Base-by-base conservation (phyloP, 140 eudicot genomes). In the Anethum foeniculum region DNA sequence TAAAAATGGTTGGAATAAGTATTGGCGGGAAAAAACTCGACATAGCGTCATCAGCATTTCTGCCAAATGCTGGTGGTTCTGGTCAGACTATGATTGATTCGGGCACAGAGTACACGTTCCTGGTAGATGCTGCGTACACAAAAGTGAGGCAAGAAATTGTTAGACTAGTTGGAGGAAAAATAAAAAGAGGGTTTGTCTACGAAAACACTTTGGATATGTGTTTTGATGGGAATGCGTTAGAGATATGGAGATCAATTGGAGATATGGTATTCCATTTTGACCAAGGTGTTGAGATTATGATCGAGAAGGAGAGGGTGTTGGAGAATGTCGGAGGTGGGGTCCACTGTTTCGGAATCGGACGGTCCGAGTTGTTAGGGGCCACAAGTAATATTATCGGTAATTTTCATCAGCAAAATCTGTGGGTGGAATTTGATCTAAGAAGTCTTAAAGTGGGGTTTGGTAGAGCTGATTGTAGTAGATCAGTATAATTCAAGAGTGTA, bases 71-170 rank as follows among this genome's bases (percentile, higher is more conserved):
- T 0, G 88, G 91, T 47, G 98, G 98, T 11, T 83, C 91, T 51
- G 95, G 98, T 32, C 98, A 93, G 85, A 93, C 98, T 36, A 84
- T 93, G 77, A 85, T 93, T 23, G 98, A 93, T 74, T 93, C 98
- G 7, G 98, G 97, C 81, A 93, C 96, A 0, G 91, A 89, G 75
- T 91, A 88, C 77, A 93, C 97, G 0, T 91, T 83, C 56, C 74
- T 93, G 54, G 98, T 89, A 32, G 89, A 86, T 41, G 95, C 64
- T 30, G 98, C 98, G 1, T 91, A 91, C 78, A 81, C 81, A 6
- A 91, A 87, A 82, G 90, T 93, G 58, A 85, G 82, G 54, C 87
- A 87, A 6, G 90, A 87, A 62, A 67, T 93, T 3, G 52, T 79
- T 56, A 80, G 80, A 41, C 8, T 87, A 7, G 91, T 82, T 16